Conservation (phyloP, 305 asterid genomes). For the Fraxinus nigra region DNA sequence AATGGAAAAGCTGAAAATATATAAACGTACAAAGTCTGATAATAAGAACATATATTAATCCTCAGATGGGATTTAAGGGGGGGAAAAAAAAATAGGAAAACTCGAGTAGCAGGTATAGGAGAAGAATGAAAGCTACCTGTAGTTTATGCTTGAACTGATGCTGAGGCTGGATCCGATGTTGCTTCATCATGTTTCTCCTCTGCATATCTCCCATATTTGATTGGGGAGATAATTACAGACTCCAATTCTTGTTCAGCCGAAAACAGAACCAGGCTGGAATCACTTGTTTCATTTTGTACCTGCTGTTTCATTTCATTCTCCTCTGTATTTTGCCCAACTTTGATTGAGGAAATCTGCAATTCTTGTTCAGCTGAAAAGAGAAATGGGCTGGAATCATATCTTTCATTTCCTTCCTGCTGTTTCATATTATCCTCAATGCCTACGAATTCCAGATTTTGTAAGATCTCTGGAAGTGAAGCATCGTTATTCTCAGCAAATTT, state of each 20-base stretch:
- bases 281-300: constrained; percentile 22
- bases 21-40: not conserved
- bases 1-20: not conserved
- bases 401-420: constrained; percentile 43
- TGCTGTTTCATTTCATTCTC: not conserved
- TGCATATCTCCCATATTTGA: constrained; percentile 9
- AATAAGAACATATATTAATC: not conserved
- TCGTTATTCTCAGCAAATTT: constrained; percentile 41
- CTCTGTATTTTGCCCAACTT: not conserved
- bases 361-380: constrained; percentile 20
- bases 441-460: constrained; percentile 53
- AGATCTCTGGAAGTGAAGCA: constrained; percentile 55
- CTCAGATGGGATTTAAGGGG: not conserved
- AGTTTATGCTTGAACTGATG: constrained; percentile 21
- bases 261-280: constrained; percentile 29
- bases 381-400: constrained; percentile 18
- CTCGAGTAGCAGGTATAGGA: not conserved
- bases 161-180: constrained; percentile 19
- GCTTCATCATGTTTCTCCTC: constrained; percentile 26
- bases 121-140: constrained; percentile 16
- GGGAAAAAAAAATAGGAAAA: not conserved
- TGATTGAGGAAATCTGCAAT: constrained; percentile 9
- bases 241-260: constrained; percentile 26
- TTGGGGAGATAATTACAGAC: not conserved
- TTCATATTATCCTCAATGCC: constrained; percentile 45